phyloP scores from a whole-genome alignment of 192 early-diverging fungal species.

The Mortierella hygrophila region DNA sequence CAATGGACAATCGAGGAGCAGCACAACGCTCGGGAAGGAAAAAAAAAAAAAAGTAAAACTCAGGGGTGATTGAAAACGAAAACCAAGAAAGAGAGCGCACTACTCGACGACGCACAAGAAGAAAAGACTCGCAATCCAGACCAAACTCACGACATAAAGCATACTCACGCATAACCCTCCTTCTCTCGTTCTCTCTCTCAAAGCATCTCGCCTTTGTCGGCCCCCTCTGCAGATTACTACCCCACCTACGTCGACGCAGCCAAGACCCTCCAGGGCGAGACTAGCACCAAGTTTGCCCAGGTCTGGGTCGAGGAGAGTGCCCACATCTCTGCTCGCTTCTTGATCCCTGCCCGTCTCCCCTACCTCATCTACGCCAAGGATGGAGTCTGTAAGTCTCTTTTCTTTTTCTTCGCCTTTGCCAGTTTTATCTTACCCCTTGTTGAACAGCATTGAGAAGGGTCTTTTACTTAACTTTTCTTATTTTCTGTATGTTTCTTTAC shows the following conservation, averaged over 20 bases:
- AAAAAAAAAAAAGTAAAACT: no score
- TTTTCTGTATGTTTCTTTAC: background rate
- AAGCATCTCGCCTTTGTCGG: conserved; percentile 25
- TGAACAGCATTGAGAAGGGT: no score
- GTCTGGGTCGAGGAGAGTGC: conserved; percentile 52
- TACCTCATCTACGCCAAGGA: conserved; percentile 52
- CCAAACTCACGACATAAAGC: background rate
- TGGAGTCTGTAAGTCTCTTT: conserved; percentile 33
- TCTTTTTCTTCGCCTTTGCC: background rate
- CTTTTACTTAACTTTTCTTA: background rate
- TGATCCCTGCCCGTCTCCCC: conserved; percentile 51
- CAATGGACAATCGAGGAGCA: background rate
- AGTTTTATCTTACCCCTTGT: background rate
- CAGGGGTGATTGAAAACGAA: no score
- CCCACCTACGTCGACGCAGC: conserved; percentile 49
- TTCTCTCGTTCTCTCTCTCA: background rate
- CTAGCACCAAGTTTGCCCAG: conserved; percentile 34
- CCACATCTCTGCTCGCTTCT: conserved; percentile 46
- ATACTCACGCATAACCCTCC: conserved; percentile 1
- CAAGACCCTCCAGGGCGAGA: conserved; percentile 37
- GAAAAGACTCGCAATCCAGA: no score
- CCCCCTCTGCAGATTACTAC: conserved; percentile 43
- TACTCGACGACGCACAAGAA: no score
- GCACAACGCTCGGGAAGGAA: background rate
- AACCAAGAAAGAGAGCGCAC: background rate